phyloP scores from a whole-genome alignment of 2,329 filamentous ascomycete species.

The Ophiosphaerella narmari region DNA sequence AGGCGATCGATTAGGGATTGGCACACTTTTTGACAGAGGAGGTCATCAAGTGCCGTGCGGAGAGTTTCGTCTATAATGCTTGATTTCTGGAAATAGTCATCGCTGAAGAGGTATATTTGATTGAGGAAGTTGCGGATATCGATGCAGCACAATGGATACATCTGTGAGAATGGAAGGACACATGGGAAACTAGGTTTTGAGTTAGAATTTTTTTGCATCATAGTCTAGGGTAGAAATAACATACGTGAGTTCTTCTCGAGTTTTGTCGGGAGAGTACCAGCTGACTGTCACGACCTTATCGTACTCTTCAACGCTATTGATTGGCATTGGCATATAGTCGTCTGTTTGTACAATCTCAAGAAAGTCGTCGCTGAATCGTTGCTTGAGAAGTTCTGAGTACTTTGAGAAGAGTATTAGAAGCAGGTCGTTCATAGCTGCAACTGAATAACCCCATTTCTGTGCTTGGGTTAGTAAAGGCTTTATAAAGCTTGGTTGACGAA shows the following conservation, averaged over 20 bases:
- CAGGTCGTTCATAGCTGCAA: conserved; percentile 79
- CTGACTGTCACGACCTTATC: conserved; percentile 94
- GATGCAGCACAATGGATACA: conserved; percentile 98
- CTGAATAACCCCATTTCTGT: conserved; percentile 87
- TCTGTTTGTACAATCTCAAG: conserved; percentile 90
- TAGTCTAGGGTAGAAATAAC: conserved; percentile 31
- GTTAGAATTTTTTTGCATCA: conserved; percentile 12
- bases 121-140: conserved; percentile 97
- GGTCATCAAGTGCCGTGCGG: conserved; percentile 84
- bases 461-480: conserved; percentile 9
- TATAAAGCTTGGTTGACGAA: background rate
- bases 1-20: conserved; percentile 85
- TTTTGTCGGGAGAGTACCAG: conserved; percentile 89
- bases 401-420: conserved; percentile 90
- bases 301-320: conserved; percentile 87
- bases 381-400: conserved; percentile 89
- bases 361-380: conserved; percentile 92
- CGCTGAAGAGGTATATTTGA: conserved; percentile 97
- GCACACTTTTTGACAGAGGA: conserved; percentile 92
- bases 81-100: conserved; percentile 92
- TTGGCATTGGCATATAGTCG: conserved; percentile 99
- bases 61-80: conserved; percentile 90
- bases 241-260: conserved; percentile 74
- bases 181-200: conserved; percentile 75
- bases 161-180: conserved; percentile 96